Evolutionary conservation across 768 basidiomycete species (phyloP).

Genomic region (Termitomyces sp.): DNA sequence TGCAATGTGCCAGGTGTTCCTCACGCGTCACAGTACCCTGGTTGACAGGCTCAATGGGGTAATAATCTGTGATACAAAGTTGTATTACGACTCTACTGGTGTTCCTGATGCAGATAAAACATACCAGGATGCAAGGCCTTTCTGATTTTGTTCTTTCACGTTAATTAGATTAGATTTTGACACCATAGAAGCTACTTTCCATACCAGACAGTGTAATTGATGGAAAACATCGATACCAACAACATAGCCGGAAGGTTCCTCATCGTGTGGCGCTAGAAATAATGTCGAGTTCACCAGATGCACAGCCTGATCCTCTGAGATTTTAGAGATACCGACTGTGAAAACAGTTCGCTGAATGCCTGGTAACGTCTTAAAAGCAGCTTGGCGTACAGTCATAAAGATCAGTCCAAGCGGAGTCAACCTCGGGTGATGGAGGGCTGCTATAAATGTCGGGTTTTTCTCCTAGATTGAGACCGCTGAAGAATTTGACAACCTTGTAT

Average conservation of each 20-base stretch:
- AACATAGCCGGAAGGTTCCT: not conserved
- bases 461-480: not conserved
- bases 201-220: not conserved
- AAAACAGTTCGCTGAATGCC: not conserved
- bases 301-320: not conserved
- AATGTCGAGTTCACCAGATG: not conserved
- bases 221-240: not conserved
- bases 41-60: not conserved
- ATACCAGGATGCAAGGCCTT: not conserved
- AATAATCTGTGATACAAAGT: not conserved
- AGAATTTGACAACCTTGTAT: not conserved
- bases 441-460: not conserved
- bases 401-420: not conserved
- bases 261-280: not conserved
- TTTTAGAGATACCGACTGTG: not conserved
- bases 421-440: not conserved
- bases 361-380: not conserved
- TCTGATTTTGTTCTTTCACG: not conserved
- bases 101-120: not conserved
- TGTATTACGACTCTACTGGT: not conserved
- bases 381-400: not conserved
- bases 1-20: not conserved
- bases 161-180: not conserved
- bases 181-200: not conserved
- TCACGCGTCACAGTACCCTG: not conserved